phyloP scores from a whole-genome alignment of 306 rosid species.

The Acacia melanoxylon region DNA sequence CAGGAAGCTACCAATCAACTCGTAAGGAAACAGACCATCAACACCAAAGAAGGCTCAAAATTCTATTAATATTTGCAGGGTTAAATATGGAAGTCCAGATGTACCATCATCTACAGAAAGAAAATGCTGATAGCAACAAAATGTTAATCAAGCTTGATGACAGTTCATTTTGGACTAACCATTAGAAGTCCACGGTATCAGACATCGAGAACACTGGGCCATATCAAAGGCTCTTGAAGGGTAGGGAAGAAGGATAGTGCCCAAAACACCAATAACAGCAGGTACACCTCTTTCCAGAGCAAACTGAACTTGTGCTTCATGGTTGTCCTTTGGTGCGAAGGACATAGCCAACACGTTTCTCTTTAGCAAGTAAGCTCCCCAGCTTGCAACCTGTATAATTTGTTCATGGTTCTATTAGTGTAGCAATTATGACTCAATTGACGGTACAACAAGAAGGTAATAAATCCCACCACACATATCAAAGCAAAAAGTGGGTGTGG shows the following conservation, averaged over 20 bases:
- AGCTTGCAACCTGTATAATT: conserved; percentile 84
- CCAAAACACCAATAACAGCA: conserved; percentile 91
- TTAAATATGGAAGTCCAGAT: conserved; percentile 9
- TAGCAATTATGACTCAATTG: conserved; percentile 28
- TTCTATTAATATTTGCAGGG: not conserved
- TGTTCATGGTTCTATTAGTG: conserved; percentile 36
- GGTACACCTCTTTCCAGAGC: conserved; percentile 97
- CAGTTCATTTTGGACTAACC: conserved; percentile 52
- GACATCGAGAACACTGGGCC: conserved; percentile 98
- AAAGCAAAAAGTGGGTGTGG: conserved; percentile 23
- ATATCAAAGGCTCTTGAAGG: conserved; percentile 95
- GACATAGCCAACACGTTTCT: conserved; percentile 92
- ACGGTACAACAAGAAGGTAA: conserved; percentile 25
- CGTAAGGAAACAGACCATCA: conserved; percentile 6
- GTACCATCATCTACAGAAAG: conserved; percentile 15
- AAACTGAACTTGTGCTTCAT: conserved; percentile 98
- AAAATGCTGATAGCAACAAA: conserved; percentile 22
- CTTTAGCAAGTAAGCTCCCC: conserved; percentile 97
- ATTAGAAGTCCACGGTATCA: conserved; percentile 87
- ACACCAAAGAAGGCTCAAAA: not conserved
- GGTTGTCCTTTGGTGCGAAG: conserved; percentile 96
- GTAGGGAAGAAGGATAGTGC: conserved; percentile 82
- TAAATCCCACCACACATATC: conserved; percentile 12
- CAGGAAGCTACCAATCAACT: not conserved
- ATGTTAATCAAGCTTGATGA: conserved; percentile 23